Evolutionary conservation across 345 rosid genomes (phyloP), one percentile per base, ranked within the genome.

Genomic region (Mallotus nudiflorus): DNA sequence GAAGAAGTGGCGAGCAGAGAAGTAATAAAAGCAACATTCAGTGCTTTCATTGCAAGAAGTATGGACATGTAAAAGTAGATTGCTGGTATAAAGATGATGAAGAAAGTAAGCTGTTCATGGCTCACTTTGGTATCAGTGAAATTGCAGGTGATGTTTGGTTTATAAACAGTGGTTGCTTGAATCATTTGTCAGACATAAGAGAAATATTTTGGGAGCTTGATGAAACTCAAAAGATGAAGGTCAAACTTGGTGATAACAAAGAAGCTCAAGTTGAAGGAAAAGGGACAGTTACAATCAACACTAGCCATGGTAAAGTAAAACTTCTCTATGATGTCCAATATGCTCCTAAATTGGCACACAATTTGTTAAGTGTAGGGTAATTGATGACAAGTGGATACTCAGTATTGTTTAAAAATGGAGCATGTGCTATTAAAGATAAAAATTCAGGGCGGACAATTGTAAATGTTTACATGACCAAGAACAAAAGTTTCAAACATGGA

Each of bases 241-340:
- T 49, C 1, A 62, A 18, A 39, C 62, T 63, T 40, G 50, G 66
- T 12, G 66, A 70, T 31, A 19, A 70, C 24, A 70, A 59, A 18
- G 1, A 45, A 9, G 46, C 59, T 16, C 62, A 55, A 55, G 53
- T 55, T 8, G 49, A 70, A 61, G 67, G 28, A 2, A 48, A 59
- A 29, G 46, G 33, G 0, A 69, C 11, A n/a, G 5, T 56, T 39
- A 50, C 66, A 37, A 37, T 42, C 0, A 9, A 18, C 10, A 61
- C 16, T 14, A 9, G 19, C 24, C 14, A 59, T 29, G 63, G 22
- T 59, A 59, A 27, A 3, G 10, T 29, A 1, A 29, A 59, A n/a
- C 29, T 53, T 24, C 10, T 53, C 9, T 9, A n/a, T 50, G 1
- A 50, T 50, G 24, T 50, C 18, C 18, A 48, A 6, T 11, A 11